Percentiles rank a stretch among this genome's conserved stretches.
phyloP scores from a whole-genome alignment of 2,329 filamentous ascomycete genomes.

The Chrysosporium queenslandicum region DNA sequence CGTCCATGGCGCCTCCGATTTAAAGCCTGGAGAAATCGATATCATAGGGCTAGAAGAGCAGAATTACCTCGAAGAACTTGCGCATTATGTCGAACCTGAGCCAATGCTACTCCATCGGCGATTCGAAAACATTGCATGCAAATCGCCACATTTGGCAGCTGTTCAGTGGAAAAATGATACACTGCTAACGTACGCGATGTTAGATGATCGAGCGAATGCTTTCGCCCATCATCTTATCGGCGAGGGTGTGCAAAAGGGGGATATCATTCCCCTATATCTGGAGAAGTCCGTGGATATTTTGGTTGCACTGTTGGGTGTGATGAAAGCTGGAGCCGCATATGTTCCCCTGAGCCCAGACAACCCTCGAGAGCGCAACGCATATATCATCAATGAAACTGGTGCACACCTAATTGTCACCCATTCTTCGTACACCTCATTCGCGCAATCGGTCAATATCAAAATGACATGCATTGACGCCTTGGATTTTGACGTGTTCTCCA shows the following conservation, averaged over 20 bases:
- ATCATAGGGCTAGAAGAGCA: not conserved
- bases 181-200: slow-evolving; percentile 9
- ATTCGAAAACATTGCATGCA: not conserved
- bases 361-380: slow-evolving; percentile 6
- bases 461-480: not conserved
- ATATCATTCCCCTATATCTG: slow-evolving; percentile 14
- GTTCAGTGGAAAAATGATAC: not conserved
- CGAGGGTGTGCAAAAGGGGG: slow-evolving; percentile 10
- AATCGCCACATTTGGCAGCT: not conserved
- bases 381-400: slow-evolving; percentile 1
- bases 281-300: slow-evolving; percentile 16
- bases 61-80: not conserved
- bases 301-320: slow-evolving; percentile 14
- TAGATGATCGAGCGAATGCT: slow-evolving; percentile 18
- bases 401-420: slow-evolving; percentile 3
- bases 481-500: not conserved
- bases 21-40: not conserved
- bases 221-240: slow-evolving; percentile 11
- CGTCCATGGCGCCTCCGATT: not conserved
- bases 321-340: slow-evolving; percentile 17
- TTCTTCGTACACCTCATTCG: not conserved
- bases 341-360: slow-evolving; percentile 15
- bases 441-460: not conserved
- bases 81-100: not conserved
- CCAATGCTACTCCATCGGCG: not conserved